Conservation (phyloP, 257 asterid genomes). For the Eustoma russellianum region DNA sequence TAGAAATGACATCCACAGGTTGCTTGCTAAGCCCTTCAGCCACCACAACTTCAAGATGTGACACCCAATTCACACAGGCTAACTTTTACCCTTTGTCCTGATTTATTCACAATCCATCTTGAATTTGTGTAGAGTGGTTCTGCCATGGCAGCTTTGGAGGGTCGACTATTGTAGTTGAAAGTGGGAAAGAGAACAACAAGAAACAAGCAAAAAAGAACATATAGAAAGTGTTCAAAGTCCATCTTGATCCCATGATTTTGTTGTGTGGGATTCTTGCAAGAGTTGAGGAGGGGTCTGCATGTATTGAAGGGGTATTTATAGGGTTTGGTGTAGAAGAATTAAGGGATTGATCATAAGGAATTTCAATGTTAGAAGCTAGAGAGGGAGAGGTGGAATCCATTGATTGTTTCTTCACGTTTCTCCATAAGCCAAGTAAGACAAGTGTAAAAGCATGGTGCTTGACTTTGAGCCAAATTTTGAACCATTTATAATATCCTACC, state of each 20-base stretch:
- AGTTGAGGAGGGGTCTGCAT: neutral
- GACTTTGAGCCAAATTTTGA: neutral
- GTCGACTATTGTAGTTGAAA: neutral
- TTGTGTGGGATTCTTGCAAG: neutral
- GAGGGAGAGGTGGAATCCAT: neutral
- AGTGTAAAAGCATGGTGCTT: neutral
- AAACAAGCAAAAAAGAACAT: neutral
- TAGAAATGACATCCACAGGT: slow-evolving; percentile 60
- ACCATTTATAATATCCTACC: too few relatives aligned
- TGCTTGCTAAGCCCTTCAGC: slow-evolving; percentile 91
- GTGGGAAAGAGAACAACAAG: slow-evolving; percentile 2
- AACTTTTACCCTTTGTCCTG: slow-evolving; percentile 77
- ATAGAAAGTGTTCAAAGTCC: neutral
- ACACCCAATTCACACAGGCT: slow-evolving; percentile 80
- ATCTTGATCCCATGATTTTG: neutral
- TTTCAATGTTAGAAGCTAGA: neutral
- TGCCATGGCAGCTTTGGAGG: slow-evolving; percentile 10
- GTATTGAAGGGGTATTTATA: neutral
- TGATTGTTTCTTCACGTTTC: neutral
- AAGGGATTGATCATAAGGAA: too few relatives aligned
- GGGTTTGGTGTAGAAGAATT: neutral
- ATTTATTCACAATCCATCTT: slow-evolving; percentile 72
- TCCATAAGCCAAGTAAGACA: neutral
- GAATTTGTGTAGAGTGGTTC: slow-evolving; percentile 58
- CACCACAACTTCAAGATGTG: slow-evolving; percentile 81